Conservation (phyloP, 2,329 filamentous ascomycete species). For the Colletotrichum lini region DNA sequence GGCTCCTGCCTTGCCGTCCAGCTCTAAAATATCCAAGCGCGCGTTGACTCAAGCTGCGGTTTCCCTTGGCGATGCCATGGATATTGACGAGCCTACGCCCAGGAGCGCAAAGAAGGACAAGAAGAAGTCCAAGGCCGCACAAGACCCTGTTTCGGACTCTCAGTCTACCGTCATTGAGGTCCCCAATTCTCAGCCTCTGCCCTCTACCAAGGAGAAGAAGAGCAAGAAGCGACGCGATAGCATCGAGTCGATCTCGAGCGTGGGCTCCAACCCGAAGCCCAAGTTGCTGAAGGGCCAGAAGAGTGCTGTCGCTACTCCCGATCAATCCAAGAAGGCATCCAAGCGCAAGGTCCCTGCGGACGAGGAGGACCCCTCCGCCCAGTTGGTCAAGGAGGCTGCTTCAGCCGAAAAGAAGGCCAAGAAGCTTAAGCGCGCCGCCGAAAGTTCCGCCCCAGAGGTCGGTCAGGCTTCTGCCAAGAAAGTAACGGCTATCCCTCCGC, state of each 20-base stretch:
- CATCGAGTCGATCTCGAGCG: constrained; percentile 40
- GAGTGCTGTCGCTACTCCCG: constrained; percentile 23
- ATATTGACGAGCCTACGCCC: constrained; percentile 39
- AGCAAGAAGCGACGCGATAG: constrained; percentile 50
- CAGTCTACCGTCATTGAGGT: constrained; percentile 34
- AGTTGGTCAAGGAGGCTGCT: constrained; percentile 52
- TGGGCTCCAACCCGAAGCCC: constrained; percentile 25
- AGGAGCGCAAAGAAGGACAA: constrained; percentile 50
- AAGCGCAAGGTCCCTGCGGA: constrained; percentile 50
- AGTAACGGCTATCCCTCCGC: constrained; percentile 52
- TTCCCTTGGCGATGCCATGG: constrained; percentile 47
- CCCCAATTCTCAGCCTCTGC: constrained; percentile 42
- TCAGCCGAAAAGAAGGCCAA: constrained; percentile 57
- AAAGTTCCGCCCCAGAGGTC: constrained; percentile 39
- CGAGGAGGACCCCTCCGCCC: constrained; percentile 53
- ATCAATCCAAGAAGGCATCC: constrained; percentile 37
- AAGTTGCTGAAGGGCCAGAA: constrained; percentile 7
- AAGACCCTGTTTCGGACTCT: constrained; percentile 17
- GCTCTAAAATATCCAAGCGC: constrained; percentile 52
- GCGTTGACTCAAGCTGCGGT: constrained; percentile 48
- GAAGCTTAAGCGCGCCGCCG: constrained; percentile 51
- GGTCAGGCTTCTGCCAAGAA: constrained; percentile 46
- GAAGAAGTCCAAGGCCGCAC: constrained; percentile 48
- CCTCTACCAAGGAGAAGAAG: constrained; percentile 50
- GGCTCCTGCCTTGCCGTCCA: constrained; percentile 49